These are phyloP conservation scores for Xerocomellus amylosporus DNA, from an alignment of 768 basidiomycete genomes.

Conservation along the genomic window DNA sequence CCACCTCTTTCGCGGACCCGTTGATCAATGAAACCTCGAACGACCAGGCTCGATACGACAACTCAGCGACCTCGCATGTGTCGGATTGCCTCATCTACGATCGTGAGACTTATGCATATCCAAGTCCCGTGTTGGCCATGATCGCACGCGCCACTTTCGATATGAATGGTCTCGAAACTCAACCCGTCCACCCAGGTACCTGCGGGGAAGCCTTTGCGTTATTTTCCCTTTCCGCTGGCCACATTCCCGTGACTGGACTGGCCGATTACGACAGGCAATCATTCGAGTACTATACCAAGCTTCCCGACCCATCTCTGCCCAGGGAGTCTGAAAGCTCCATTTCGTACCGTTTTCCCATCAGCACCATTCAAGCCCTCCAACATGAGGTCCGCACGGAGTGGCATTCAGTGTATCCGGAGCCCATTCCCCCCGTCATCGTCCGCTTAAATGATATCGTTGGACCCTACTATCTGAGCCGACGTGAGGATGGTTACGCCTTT, in stretches of 20 bases:
- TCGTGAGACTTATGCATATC: conserved; percentile 1
- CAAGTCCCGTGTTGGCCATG: conserved; percentile 14
- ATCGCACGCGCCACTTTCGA: conserved; percentile 12
- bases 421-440: conserved; percentile 24
- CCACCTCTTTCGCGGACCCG: not conserved
- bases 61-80: not conserved
- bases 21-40: not conserved
- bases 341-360: conserved; percentile 8
- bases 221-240: conserved; percentile 7
- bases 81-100: conserved; percentile 4
- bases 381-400: conserved; percentile 3
- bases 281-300: conserved; percentile 5
- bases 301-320: not conserved
- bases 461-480: not conserved
- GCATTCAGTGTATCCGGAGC: conserved; percentile 12
- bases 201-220: not conserved
- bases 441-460: conserved; percentile 15
- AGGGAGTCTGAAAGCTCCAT: not conserved
- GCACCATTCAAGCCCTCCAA: conserved; percentile 12
- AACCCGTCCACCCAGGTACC: not conserved
- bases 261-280: not conserved
- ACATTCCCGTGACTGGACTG: conserved; percentile 6
- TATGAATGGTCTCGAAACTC: not conserved
- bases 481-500: conserved; percentile 3
- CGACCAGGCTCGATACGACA: not conserved